Percentiles rank a stretch among this genome's conserved stretches.
These are phyloP conservation scores for Trichoderma cornu-damae DNA, from an alignment of 2,329 filamentous ascomycete species.

Conservation along the genomic window DNA sequence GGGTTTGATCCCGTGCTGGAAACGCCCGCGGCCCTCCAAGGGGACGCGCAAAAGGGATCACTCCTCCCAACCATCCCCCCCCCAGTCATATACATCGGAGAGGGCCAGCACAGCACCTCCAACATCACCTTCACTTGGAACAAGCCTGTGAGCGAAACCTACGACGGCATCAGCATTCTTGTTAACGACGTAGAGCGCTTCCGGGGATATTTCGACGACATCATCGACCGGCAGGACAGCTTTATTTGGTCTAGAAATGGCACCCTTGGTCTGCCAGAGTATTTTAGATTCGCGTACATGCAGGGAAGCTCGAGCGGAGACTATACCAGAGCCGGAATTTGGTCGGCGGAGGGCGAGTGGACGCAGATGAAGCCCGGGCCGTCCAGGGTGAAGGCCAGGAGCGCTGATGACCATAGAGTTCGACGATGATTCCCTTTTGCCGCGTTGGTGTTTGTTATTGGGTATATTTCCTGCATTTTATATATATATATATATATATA, in stretches of 20 bases:
- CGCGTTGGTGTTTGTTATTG: background rate
- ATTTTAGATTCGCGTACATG: constrained; percentile 74
- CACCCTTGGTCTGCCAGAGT: constrained; percentile 52
- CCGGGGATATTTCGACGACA: constrained; percentile 62
- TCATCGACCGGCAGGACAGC: constrained; percentile 36
- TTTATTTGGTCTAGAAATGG: constrained; percentile 58
- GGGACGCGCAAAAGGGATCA: constrained; percentile 60
- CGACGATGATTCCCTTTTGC: constrained; percentile 20
- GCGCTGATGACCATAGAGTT: constrained; percentile 24
- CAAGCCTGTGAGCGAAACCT: constrained; percentile 42
- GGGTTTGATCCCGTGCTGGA: constrained; percentile 86
- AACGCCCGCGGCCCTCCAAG: constrained; percentile 67
- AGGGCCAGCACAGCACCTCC: constrained; percentile 43
- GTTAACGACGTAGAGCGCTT: constrained; percentile 84
- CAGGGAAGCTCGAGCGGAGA: constrained; percentile 59
- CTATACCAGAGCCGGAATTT: constrained; percentile 70
- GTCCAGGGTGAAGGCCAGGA: constrained; percentile 39
- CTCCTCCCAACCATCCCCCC: constrained; percentile 51
- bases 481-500: background rate
- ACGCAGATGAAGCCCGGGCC: constrained; percentile 59
- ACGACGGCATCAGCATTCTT: constrained; percentile 71
- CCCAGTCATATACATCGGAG: constrained; percentile 44
- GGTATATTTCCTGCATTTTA: background rate
- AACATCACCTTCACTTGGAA: constrained; percentile 61
- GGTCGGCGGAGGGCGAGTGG: constrained; percentile 62